Evolutionary conservation across 2,329 filamentous ascomycete species (phyloP).

Genomic region (Salinomyces thailandicus): DNA sequence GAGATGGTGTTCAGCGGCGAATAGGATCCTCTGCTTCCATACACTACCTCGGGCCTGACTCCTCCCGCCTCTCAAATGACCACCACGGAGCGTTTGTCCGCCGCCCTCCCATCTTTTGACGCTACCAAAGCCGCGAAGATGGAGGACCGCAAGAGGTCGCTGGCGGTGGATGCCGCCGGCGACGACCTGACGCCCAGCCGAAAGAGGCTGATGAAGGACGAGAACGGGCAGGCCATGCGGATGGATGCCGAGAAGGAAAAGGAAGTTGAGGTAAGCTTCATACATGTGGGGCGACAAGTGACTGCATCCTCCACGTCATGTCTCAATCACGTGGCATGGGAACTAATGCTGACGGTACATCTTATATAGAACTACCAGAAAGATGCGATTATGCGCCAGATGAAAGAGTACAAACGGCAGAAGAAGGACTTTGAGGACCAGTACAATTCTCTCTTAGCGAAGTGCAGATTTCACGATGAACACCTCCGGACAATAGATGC

Average conservation of each 20-base stretch:
- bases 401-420: conserved; percentile 95
- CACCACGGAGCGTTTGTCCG: conserved; percentile 6
- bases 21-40: conserved; percentile 1
- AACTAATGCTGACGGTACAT: too few relatives aligned
- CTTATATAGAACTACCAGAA: conserved; percentile 81
- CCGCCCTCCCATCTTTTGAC: conserved; percentile 59
- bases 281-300: too few relatives aligned
- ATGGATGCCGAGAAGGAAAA: conserved; percentile 56
- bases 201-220: conserved; percentile 69
- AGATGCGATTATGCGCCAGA: conserved; percentile 92
- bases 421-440: conserved; percentile 70
- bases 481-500: conserved; percentile 82
- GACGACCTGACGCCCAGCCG: conserved; percentile 80
- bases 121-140: conserved; percentile 62
- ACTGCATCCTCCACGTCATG: too few relatives aligned
- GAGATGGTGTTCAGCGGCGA: too few relatives aligned
- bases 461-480: conserved; percentile 75
- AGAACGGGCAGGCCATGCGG: conserved; percentile 64
- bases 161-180: conserved; percentile 52
- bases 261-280: conserved; percentile 62
- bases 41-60: too few relatives aligned
- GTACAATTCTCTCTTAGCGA: conserved; percentile 68
- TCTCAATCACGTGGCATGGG: too few relatives aligned
- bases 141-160: conserved; percentile 98
- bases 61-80: conserved; percentile 10